Percentiles rank a stretch among this genome's conserved stretches.
These are phyloP conservation scores for Cornus florida DNA, from an alignment of 148 eudicot genomes.

Conservation along the genomic window DNA sequence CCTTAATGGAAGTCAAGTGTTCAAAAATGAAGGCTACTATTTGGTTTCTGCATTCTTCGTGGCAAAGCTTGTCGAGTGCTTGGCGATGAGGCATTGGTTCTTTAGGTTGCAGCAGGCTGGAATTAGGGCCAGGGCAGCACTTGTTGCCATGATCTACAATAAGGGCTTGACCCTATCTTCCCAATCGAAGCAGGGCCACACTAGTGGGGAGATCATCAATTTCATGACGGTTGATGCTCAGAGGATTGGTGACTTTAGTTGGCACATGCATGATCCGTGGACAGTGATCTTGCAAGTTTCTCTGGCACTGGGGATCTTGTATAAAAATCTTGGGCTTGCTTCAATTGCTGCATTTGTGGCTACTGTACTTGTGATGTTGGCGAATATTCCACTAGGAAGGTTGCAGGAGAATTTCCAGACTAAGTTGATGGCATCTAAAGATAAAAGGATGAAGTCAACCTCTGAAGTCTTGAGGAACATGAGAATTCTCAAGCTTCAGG, in stretches of 20 bases:
- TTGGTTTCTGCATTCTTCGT: conserved; percentile 39
- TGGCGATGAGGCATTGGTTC: conserved; percentile 51
- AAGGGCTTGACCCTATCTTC: conserved; percentile 51
- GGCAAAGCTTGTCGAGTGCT: conserved; percentile 54
- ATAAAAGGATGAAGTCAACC: conserved; percentile 50
- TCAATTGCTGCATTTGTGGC: conserved; percentile 45
- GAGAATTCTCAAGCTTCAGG: conserved; percentile 60
- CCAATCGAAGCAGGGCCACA: conserved; percentile 51
- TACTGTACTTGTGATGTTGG: conserved; percentile 39
- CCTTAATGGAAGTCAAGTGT: conserved; percentile 42
- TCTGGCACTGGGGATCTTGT: conserved; percentile 45
- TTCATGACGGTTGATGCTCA: conserved; percentile 59
- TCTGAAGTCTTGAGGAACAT: conserved; percentile 55
- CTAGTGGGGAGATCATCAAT: conserved; percentile 67
- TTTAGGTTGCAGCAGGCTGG: conserved; percentile 43
- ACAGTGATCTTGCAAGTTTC: conserved; percentile 43
- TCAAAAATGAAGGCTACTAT: conserved; percentile 36
- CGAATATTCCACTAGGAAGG: conserved; percentile 41
- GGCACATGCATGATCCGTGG: conserved; percentile 63
- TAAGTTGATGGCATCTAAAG: conserved; percentile 45
- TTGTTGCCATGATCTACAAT: conserved; percentile 49
- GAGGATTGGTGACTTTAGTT: conserved; percentile 41
- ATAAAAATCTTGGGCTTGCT: conserved; percentile 51
- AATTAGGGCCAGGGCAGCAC: conserved; percentile 43
- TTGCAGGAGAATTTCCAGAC: conserved; percentile 40